Conservation (phyloP, 768 basidiomycete species). For the Agaricus blazei region DNA sequence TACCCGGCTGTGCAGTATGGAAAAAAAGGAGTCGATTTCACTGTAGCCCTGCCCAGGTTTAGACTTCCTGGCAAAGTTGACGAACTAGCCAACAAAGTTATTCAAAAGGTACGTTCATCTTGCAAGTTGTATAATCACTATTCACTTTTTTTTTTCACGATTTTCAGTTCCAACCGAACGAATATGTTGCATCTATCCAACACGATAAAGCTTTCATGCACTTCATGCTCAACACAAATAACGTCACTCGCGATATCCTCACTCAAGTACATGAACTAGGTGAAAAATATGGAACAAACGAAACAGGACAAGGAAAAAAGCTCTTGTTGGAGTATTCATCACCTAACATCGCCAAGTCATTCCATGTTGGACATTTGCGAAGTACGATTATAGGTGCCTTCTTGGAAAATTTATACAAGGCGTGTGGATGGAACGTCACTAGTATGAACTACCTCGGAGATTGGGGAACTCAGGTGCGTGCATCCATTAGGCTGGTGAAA, state of each 20-base stretch:
- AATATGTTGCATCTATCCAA: constrained; percentile 65
- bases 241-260: constrained; percentile 62
- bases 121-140: background rate
- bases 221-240: constrained; percentile 45
- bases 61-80: constrained; percentile 80
- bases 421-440: constrained; percentile 90
- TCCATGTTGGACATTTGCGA: constrained; percentile 95
- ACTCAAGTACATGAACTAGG: constrained; percentile 65
- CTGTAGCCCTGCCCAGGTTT: constrained; percentile 89
- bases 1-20: constrained; percentile 86
- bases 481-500: no score
- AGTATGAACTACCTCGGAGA: constrained; percentile 95
- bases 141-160: background rate
- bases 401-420: constrained; percentile 82
- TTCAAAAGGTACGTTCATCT: constrained; percentile 54
- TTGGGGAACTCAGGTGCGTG: constrained; percentile 91
- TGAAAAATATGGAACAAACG: constrained; percentile 72
- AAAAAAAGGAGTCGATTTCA: constrained; percentile 93
- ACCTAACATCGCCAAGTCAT: constrained; percentile 96
- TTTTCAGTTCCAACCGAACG: constrained; percentile 76
- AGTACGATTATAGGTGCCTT: constrained; percentile 99
- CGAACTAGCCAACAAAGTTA: constrained; percentile 67
- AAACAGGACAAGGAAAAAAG: constrained; percentile 73
- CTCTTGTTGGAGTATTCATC: constrained; percentile 90
- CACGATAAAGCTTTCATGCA: constrained; percentile 26